Base-by-base conservation (phyloP, 2,329 filamentous ascomycete species). In the Acarospora socialis region DNA sequence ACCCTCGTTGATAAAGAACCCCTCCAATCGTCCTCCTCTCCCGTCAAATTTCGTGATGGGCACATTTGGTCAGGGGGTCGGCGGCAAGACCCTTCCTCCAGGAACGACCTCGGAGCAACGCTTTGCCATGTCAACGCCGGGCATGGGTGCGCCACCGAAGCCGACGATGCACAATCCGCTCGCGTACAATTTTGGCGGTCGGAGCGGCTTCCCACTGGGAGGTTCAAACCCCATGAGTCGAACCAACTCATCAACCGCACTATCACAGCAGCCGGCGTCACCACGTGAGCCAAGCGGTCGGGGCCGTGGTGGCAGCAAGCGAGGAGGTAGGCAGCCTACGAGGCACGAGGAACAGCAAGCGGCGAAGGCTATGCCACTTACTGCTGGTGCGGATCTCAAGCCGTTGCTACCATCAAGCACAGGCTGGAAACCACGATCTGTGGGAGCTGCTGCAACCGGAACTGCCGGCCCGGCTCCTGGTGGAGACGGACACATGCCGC, bases 311-410 rank as follows among this genome's bases (percentile, higher is more conserved):
- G 68, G 70, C 38, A 81, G 80, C 61, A 78, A 76, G 48, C 61
- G 66, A 37, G 59, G 60, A 36, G 51, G 53, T 18, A 53, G 53
- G 10, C 51, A 57, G 31, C 49, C 44, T 21, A n/a, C n/a, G n/a
- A n/a, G n/a, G n/a, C 68, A 68, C 40, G 53, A 54, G 44, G 61
- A 68, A 32, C 70, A 72, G 20, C 73, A 84, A 52, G 67, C 72
- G 50, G 77, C 80, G 52, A 84, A 83, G 66, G 74, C 71, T 43
- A 94, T 95, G 84, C 87, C 90, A 51, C 73, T 95, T 42, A 94
- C 87, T 37, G 74, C 76, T 37, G 77, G 80, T 44, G 66, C 73
- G 62, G 81, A 92, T 1, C 60, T 98, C 42, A 82, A 87, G 62
- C 75, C 80, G 30, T 79, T 95, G 30, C 63, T 72, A 37, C 59